Evolutionary conservation across 2,329 filamentous ascomycete species (phyloP), one percentile per base, ranked within the genome.

Genomic region (Endocalyx cinctus): DNA sequence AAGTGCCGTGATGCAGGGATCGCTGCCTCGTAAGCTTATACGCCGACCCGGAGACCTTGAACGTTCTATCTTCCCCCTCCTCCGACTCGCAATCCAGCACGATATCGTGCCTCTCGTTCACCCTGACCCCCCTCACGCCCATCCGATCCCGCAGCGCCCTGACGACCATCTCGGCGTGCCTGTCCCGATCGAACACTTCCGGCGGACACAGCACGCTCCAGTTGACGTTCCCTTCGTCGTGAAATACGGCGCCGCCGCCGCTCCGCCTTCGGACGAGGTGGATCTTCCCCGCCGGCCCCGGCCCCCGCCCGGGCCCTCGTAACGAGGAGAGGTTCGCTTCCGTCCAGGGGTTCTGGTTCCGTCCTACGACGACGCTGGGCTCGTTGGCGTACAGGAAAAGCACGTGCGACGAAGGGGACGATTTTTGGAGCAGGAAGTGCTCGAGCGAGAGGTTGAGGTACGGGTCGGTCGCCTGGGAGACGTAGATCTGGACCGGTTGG

Each of bases 301-400:
- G 42, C 45, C 17, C 3, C 6, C 41, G 33, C 14, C 37, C 43
- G 2, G 35, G 40, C n/a, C 31, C 48, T 35, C 29, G 48, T 10
- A 94, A 65, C 1, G 77, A 67, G 25, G 64, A 64, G 7, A 96
- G 71, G 55, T 94, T 86, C 41, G 87, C 80, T 65, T 98, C 92
- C 7, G 87, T 72, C 92, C 90, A 98, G 34, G 92, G 92, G 58
- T 98, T 98, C 66, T 98, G 92, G 59, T 98, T 98, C 39, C 92
- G 81, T 27, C 92, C 92, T 47, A 98, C 82, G 55, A 98, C 82
- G 39, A 98, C 74, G 57, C 86, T 88, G 1, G 90, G 88, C 23
- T 77, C 64, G 63, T 98, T 97, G 50, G 79, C 76, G 65, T 97
- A 98, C 31, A 96, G 74, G 36, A 97, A 84, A 2, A 97, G 75